A percentile compares a stretch with the other conserved stretches of the same genome.
Conservation (phyloP, 306 rosid species). For the Prunus mume region DNA sequence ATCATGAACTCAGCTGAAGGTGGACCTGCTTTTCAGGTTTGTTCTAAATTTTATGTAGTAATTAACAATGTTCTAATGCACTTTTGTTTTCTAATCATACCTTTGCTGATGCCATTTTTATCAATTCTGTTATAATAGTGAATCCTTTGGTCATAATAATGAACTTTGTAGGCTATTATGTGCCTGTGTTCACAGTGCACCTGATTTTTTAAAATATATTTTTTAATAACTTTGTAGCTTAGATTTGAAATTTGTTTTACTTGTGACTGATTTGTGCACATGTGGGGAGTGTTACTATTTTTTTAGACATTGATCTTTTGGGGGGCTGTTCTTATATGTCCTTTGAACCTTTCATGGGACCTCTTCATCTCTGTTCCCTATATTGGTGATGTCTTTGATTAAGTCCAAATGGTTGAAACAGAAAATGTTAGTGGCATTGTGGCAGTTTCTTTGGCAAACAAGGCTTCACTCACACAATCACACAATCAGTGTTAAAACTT, state of each 20-base stretch:
- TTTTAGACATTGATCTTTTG: not conserved
- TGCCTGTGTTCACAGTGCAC: not conserved
- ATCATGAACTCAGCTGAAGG: slow-evolving; percentile 94
- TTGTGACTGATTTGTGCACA: not conserved
- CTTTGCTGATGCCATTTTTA: not conserved
- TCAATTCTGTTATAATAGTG: not conserved
- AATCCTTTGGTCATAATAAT: not conserved
- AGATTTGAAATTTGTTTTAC: not conserved
- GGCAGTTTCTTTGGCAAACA: not conserved
- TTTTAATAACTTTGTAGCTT: not conserved
- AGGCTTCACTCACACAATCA: not conserved
- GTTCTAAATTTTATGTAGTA: slow-evolving; percentile 24
- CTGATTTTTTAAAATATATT: not conserved
- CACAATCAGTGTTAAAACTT: not conserved
- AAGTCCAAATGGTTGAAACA: not conserved
- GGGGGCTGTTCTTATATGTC: not conserved
- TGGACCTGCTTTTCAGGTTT: slow-evolving; percentile 99
- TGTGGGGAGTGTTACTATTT: not conserved
- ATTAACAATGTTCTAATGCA: not conserved
- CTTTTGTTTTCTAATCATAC: not conserved
- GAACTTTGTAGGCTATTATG: not conserved
- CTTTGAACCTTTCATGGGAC: not conserved
- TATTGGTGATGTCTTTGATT: not conserved
- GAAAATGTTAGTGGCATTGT: not conserved
- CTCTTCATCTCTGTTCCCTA: not conserved